Evolutionary conservation across 768 basidiomycete species (phyloP).

Genomic region (Mycena epipterygia): DNA sequence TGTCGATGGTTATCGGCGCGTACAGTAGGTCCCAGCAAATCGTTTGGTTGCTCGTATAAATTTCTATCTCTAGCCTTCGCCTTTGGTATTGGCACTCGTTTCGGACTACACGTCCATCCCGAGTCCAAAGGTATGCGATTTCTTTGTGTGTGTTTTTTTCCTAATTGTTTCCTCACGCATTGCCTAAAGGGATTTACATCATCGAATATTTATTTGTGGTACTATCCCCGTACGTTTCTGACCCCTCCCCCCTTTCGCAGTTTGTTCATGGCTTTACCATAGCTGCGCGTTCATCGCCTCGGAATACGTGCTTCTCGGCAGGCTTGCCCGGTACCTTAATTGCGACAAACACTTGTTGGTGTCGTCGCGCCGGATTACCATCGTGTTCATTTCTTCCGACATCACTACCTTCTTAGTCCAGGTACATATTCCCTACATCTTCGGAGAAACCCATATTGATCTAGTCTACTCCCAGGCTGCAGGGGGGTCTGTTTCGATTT

Average conservation of each 20-base stretch:
- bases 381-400: slow-evolving; percentile 73
- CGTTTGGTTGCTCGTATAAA: background rate
- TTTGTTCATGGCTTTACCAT: background rate
- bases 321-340: slow-evolving; percentile 64
- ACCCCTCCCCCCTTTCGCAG: background rate
- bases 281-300: slow-evolving; percentile 79
- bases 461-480: slow-evolving; percentile 51
- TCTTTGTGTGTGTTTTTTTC: background rate
- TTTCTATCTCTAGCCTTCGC: slow-evolving; percentile 53
- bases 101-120: slow-evolving; percentile 66
- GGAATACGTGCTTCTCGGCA: slow-evolving; percentile 76
- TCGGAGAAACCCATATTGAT: background rate
- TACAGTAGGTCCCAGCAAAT: slow-evolving; percentile 46
- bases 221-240: slow-evolving; percentile 56
- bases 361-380: slow-evolving; percentile 62
- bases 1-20: slow-evolving; percentile 71
- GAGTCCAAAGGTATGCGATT: slow-evolving; percentile 55
- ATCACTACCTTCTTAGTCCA: slow-evolving; percentile 78
- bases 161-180: background rate
- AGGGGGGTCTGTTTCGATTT: slow-evolving; percentile 63
- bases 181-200: slow-evolving; percentile 56
- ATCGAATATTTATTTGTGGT: slow-evolving; percentile 72
- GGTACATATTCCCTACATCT: slow-evolving; percentile 44
- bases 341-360: slow-evolving; percentile 65
- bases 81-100: slow-evolving; percentile 68